Evolutionary conservation across 352 stramenopile species (phyloP), one percentile per base, ranked within the genome.

Genomic region (Phytophthora fragariae): DNA sequence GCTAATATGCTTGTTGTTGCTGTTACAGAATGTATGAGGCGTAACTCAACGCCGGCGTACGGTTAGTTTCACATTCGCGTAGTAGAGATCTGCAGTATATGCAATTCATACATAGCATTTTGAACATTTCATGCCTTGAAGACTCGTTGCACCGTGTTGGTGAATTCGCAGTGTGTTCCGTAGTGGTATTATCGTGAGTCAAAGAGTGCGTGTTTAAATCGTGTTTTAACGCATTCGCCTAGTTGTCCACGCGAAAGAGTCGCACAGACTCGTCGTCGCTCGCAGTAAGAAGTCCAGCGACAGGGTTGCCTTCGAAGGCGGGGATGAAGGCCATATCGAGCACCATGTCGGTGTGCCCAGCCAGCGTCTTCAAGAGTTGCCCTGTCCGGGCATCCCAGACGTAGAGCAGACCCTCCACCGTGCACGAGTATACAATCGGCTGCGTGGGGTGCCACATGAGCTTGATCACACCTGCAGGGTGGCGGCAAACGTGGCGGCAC

Each of bases 301-400:
- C 75, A 15, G 73, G 58, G 14, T 71, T 68, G 54, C 75, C 82
- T 31, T 85, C 73, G 37, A 83, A 77, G 9, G 80, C 80, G 12
- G 75, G 70, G 44, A 94, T 79, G 49, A 97, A 93, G 33, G 77
- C 80, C 81, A 98, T 93, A 72, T 98, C 95, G 29, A 98, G 79
- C 14, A 98, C 83, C 91, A 98, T 98, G 70, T 98, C 95, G 17
- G 82, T 87, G 78, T 98, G 94, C 33, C 93, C 92, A 24, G 86
- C 90, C 44, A 97, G 80, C 11, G 81, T 82, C 68, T 85, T 89
- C 39, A 97, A 54, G 62, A 90, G 83, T 50, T 91, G 79, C 41
- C 95, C 95, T 57, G 72, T 97, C 37, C 93, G 89, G 11, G 94
- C 92, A 62, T 98, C 95, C 92, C 92, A 98, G 3, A 93, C 83